These are phyloP conservation scores for Eimeria praecox DNA, from an alignment of 169 alveolate species.

Conservation along the genomic window DNA sequence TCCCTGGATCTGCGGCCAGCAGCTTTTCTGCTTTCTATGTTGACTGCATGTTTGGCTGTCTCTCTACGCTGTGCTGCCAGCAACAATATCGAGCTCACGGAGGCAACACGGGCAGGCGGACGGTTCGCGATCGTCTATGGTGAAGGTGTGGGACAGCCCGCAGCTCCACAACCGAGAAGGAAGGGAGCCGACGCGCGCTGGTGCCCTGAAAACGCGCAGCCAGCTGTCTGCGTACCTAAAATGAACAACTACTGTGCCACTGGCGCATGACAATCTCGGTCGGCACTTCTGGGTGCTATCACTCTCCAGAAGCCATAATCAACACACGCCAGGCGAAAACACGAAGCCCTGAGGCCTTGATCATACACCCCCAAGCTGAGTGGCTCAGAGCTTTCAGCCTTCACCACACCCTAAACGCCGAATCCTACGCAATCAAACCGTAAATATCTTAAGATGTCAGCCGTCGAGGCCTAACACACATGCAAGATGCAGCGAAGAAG, in stretches of 20 bases:
- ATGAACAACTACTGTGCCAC: background rate
- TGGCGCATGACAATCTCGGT: background rate
- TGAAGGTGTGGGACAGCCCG: conserved; percentile 67
- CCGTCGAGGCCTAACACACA: conserved; percentile 68
- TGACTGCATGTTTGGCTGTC: background rate
- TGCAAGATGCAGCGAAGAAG: conserved; percentile 74
- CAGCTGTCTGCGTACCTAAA: background rate
- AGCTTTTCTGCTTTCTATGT: background rate
- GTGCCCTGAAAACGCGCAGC: conserved; percentile 53
- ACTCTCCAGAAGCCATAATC: background rate
- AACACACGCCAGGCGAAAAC: background rate
- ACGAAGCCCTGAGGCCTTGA: background rate
- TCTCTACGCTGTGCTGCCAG: background rate
- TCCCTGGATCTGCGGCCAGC: background rate
- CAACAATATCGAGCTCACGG: conserved; percentile 6
- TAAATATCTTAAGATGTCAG: background rate
- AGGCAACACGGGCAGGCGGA: conserved; percentile 64
- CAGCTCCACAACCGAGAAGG: conserved; percentile 69
- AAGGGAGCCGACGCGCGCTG: conserved; percentile 60
- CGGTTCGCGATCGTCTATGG: conserved; percentile 64
- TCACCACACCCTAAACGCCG: background rate
- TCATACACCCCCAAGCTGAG: background rate
- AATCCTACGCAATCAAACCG: background rate
- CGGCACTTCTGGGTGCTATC: background rate
- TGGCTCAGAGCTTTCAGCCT: background rate